Evolutionary conservation across 2,329 filamentous ascomycete genomes (phyloP), one percentile per base, ranked within the genome.

Genomic region (Ophiostoma quercus): DNA sequence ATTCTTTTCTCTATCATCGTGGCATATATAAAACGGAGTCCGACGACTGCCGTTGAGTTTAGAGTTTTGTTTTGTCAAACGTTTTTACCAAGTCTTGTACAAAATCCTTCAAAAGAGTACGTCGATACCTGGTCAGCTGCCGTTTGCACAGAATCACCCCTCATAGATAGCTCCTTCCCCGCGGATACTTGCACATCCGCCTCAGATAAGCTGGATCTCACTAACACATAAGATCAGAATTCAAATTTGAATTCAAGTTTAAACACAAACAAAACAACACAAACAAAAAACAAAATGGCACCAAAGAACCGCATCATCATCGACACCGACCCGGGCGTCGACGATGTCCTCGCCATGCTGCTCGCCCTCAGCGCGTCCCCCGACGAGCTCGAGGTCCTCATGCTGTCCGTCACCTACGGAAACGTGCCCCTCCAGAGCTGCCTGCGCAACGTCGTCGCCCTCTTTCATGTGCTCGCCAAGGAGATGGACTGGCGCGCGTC

Each of bases 391-490:
- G 92, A 98, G 78, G 83, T 98, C 47, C 79, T 91, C 66, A 85
- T 98, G 79, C 84, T 99, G 70, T 96, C 93, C 1, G 85, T 97
- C 71, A 97, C 94, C 0, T 97, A 95, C 79, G 95, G 95, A 70
- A 99, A 99, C 77, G 92, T 98, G 29, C 88, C 94, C 74, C 87
- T 97, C 19, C 85, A 93, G 73, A 94, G 88, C 91, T 92, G 79
- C 71, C 81, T 74, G 67, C 88, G 90, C 67, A 99, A 99, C 79
- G 89, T 91, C 19, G 89, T 98, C 54, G 91, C 92, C 32, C 83
- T 98, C 72, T 98, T 99, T 81, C 90, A 97, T 76, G 90, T 96
- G 71, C 85, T 99, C 68, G 92, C 96, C 74, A 92, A 92, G 77
- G 95, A 99, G 80, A 84, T 92, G 74, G 84, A 87, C 74, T 98